A percentile compares a stretch with the other conserved stretches of the same genome.
Evolutionary conservation across 2,329 filamentous ascomycete species (phyloP).

Genomic region (Sporothrix mexicana): DNA sequence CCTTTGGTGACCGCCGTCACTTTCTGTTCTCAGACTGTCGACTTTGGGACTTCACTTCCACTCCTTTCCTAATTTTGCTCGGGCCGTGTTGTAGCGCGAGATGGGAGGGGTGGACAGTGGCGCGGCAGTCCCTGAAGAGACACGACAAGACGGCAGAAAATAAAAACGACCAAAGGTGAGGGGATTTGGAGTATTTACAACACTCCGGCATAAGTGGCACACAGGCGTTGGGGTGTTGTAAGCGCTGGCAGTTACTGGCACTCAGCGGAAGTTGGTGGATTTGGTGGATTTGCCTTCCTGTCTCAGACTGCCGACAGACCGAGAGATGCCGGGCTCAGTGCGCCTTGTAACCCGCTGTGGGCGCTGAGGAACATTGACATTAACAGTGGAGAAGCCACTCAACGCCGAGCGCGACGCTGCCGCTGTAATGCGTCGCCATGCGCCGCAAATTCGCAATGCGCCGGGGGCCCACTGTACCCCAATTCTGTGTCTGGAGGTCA

Average conservation of each 20-base stretch:
- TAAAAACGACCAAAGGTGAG: not conserved
- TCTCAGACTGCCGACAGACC: slow-evolving; percentile 6
- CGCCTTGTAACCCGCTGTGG: not conserved
- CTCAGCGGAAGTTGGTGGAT: too few species aligned
- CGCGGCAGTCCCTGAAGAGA: not conserved
- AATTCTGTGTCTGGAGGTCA: not conserved
- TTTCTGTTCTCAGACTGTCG: not conserved
- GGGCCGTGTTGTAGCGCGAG: slow-evolving; percentile 11
- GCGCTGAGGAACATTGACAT: not conserved
- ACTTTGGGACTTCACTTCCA: not conserved
- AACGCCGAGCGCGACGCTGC: not conserved
- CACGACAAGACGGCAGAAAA: not conserved
- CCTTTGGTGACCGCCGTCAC: not conserved
- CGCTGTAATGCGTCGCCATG: too few species aligned
- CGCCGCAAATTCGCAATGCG: too few species aligned
- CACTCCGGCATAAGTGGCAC: not conserved
- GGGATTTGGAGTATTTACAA: not conserved
- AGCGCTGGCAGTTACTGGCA: not conserved
- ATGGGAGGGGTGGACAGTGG: not conserved
- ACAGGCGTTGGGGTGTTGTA: too few species aligned
- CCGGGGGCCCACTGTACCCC: not conserved
- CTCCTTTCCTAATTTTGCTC: slow-evolving; percentile 3
- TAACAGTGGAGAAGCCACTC: not conserved
- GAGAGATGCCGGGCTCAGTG: not conserved
- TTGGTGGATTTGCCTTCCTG: not conserved